A percentile compares a stretch with the other conserved stretches of the same genome.
These are phyloP conservation scores for Harringtonia lauricola DNA, from an alignment of 2,329 filamentous ascomycete species.

Conservation along the genomic window DNA sequence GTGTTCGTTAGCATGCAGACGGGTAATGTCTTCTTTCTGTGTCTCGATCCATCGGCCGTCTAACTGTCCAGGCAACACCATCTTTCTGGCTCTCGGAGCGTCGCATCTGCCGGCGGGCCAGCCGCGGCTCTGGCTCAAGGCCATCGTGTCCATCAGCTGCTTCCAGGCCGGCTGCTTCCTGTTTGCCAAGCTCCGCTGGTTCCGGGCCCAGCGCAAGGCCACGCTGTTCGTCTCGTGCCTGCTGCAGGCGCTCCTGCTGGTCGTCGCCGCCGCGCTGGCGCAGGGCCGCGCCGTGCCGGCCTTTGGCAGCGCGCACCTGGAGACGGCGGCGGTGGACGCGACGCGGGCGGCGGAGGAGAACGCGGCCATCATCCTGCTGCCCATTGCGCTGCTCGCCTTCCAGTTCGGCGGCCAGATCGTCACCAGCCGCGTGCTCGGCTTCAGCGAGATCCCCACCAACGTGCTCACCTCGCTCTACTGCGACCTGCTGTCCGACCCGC, in stretches of 20 bases:
- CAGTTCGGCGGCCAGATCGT: slow-evolving; percentile 46
- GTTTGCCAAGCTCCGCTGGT: slow-evolving; percentile 59
- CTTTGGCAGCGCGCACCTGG: slow-evolving; percentile 17
- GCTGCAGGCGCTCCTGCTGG: slow-evolving; percentile 38
- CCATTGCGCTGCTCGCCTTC: slow-evolving; percentile 38
- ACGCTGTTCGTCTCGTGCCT: slow-evolving; percentile 53
- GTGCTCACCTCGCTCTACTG: slow-evolving; percentile 44
- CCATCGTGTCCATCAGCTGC: slow-evolving; percentile 54
- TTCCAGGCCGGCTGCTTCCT: slow-evolving; percentile 65
- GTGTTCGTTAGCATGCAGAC: slow-evolving; percentile 81
- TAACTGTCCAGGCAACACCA: slow-evolving; percentile 53
- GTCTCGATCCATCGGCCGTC: not conserved
- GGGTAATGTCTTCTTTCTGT: slow-evolving; percentile 30
- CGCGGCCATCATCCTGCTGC: slow-evolving; percentile 23
- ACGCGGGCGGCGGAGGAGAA: slow-evolving; percentile 26
- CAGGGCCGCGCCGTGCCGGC: slow-evolving; percentile 33
- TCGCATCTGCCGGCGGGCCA: slow-evolving; percentile 38
- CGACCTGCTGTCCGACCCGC: slow-evolving; percentile 40
- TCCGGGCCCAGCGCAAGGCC: slow-evolving; percentile 47
- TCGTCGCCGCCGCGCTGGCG: slow-evolving; percentile 40
- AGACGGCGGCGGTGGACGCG: slow-evolving; percentile 21
- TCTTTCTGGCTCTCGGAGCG: slow-evolving; percentile 62
- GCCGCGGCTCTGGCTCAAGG: slow-evolving; percentile 57
- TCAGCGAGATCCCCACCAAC: slow-evolving; percentile 43
- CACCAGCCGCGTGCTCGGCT: slow-evolving; percentile 36